Conservation (phyloP, 2,329 filamentous ascomycete species). For the Aspergillus udagawae region DNA sequence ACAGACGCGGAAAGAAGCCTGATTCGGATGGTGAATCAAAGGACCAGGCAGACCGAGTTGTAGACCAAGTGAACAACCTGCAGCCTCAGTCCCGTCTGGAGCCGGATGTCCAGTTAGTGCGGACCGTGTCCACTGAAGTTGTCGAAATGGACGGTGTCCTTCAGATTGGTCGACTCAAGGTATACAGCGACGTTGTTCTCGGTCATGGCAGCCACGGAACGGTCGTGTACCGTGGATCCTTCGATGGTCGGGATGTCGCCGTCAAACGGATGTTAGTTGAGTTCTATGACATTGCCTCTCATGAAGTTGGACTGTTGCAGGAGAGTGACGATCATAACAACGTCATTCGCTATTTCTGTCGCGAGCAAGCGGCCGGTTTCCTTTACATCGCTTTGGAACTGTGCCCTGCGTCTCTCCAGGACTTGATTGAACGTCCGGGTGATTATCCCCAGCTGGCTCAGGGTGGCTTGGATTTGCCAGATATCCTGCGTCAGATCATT, state of each 20-base stretch:
- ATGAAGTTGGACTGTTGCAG: slow-evolving; percentile 83
- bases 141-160: slow-evolving; percentile 58
- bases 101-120: slow-evolving; percentile 57
- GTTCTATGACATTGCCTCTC: slow-evolving; percentile 91
- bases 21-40: slow-evolving; percentile 50
- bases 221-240: slow-evolving; percentile 89
- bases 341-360: slow-evolving; percentile 93
- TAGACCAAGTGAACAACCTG: slow-evolving; percentile 51
- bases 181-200: slow-evolving; percentile 57
- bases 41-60: slow-evolving; percentile 57
- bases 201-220: slow-evolving; percentile 92
- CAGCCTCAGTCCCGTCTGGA: slow-evolving; percentile 49
- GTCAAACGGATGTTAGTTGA: slow-evolving; percentile 96
- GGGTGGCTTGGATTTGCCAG: slow-evolving; percentile 66
- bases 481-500: slow-evolving; percentile 82
- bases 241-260: slow-evolving; percentile 87
- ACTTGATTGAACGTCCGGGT: slow-evolving; percentile 75
- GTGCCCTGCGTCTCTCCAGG: slow-evolving; percentile 88
- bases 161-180: slow-evolving; percentile 58
- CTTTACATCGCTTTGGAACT: slow-evolving; percentile 94
- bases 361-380: slow-evolving; percentile 83
- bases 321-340: slow-evolving; percentile 96
- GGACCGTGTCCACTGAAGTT: slow-evolving; percentile 51
- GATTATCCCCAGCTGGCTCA: slow-evolving; percentile 64
- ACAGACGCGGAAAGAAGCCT: slow-evolving; percentile 51